Conservation (phyloP, 106 monocot species). For the Vanilla planifolia region DNA sequence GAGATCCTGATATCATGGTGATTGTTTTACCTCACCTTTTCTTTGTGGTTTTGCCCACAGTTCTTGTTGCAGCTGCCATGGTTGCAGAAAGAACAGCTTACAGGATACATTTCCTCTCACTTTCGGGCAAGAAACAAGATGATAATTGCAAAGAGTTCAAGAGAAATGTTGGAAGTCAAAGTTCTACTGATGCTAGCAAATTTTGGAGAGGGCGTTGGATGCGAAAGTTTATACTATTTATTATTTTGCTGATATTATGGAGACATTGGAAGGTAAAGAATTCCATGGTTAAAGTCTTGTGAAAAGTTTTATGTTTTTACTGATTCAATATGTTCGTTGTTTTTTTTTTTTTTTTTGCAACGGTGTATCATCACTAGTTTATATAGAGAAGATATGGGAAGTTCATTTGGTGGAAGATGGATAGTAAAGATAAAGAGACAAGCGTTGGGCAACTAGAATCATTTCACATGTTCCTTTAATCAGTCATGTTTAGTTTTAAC, state of each 20-base stretch:
- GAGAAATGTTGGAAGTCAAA: constrained; percentile 4
- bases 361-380: no score
- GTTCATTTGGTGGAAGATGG: no score
- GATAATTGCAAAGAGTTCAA: constrained; percentile 25
- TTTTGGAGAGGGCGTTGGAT: constrained; percentile 41
- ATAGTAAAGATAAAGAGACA: no score
- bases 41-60: constrained; percentile 74
- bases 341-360: background rate
- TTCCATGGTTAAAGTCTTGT: no score
- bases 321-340: no score
- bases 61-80: constrained; percentile 59
- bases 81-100: constrained; percentile 59
- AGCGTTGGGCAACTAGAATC: no score
- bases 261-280: constrained; percentile 69
- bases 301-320: no score
- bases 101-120: constrained; percentile 34
- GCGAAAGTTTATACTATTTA: constrained; percentile 59
- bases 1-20: constrained; percentile 89
- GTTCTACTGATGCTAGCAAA: constrained; percentile 5
- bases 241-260: constrained; percentile 53
- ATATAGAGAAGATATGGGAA: no score
- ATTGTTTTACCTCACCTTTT: constrained; percentile 80
- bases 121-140: constrained; percentile 75
- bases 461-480: no score
- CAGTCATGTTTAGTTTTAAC: no score